Evolutionary conservation across 169 alveolate genomes (phyloP), one percentile per base, ranked within the genome.

Genomic region (Cystoisospora suis): DNA sequence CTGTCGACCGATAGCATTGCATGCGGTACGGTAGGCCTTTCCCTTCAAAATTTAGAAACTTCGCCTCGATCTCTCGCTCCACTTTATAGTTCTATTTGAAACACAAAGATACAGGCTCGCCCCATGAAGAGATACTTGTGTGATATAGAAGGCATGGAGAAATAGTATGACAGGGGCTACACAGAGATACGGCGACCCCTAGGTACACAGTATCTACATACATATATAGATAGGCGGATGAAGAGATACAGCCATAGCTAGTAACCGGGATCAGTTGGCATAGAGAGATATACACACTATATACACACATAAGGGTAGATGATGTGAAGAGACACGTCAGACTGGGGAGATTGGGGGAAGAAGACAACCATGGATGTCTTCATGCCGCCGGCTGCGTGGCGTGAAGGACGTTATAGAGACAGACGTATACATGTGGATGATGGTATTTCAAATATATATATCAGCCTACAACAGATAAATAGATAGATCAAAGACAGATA

Each of bases 1-100:
- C 95, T 17, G 96, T 93, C 15, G 97, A 94, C 83, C 92, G 59
- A 65, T 95, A 96, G 93, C 97, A 94, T 90, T 96, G 96, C 96
- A 96, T 92, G 42, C 97, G 80, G 95, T 95, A 95, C 45, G 96
- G 94, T 61, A 92, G 89, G 20, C 90, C 91, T 89, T 79, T 86
- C 53, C 95, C 96, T 46, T 89, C 87, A 45, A 95, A 89, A 70
- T 93, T 92, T 87, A 96, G 89, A 86, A 92, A 95, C 59, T 95
- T 75, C 79, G 77, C 86, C 91, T 96, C 97, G 29, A 96, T 89
- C 49, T 88, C 81, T 49, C 93, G 95, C 87, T 96, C 97, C 83
- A 96, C 95, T 59, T 85, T 83, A 86, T 95, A 96, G 88, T 94
- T 96, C 89, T 94, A 95, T 1, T 34, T 29, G 34, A n/a, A 61